phyloP scores from a whole-genome alignment of 2,329 filamentous ascomycete genomes.

The Zymoseptoria pseudotritici region DNA sequence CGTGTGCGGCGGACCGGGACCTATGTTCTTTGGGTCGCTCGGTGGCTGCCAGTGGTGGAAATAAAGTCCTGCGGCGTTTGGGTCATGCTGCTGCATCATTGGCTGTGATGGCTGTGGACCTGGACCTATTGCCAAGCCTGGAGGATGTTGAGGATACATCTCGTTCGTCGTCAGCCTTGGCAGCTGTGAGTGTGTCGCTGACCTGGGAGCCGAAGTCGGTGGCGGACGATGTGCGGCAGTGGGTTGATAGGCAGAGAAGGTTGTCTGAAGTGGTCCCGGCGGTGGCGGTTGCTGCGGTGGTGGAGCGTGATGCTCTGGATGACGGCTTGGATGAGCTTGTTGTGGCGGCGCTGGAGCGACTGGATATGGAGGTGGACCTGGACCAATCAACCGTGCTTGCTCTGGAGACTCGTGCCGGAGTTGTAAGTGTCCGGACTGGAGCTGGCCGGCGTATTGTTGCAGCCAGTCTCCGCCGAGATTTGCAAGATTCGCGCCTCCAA shows the following conservation, averaged over 20 bases:
- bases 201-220: conserved; percentile 37
- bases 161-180: conserved; percentile 47
- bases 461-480: conserved; percentile 44
- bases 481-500: conserved; percentile 42
- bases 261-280: conserved; percentile 28
- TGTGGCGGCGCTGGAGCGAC: conserved; percentile 17
- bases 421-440: conserved; percentile 31
- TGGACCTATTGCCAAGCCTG: conserved; percentile 30
- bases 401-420: conserved; percentile 34
- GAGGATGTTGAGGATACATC: conserved; percentile 43
- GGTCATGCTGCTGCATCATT: conserved; percentile 48
- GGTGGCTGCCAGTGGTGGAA: conserved; percentile 94
- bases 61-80: conserved; percentile 69
- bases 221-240: conserved; percentile 21
- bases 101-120: conserved; percentile 37
- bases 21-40: conserved; percentile 46
- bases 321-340: conserved; percentile 29
- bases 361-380: conserved; percentile 20
- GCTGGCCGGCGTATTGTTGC: conserved; percentile 42
- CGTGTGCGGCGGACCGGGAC: conserved; percentile 58
- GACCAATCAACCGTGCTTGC: conserved; percentile 31
- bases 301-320: conserved; percentile 30
- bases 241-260: conserved; percentile 35
- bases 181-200: conserved; percentile 40
- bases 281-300: conserved; percentile 32